Evolutionary conservation across 1,284 basidiomycete species (phyloP).

Genomic region (Meira nashicola): DNA sequence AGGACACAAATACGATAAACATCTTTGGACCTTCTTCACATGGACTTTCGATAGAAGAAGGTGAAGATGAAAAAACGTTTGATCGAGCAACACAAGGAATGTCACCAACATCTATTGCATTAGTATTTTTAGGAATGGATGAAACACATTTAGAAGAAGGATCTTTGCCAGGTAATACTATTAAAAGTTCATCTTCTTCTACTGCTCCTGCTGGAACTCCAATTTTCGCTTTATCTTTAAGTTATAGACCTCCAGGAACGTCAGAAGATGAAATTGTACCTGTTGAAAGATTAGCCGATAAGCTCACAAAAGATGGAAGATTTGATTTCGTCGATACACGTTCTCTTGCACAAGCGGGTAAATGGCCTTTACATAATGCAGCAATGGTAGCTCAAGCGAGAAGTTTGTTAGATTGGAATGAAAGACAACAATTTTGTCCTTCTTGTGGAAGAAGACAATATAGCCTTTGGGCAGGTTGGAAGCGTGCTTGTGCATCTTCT

Average conservation of each 20-base stretch:
- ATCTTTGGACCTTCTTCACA: constrained; percentile 42
- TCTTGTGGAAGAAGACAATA: constrained; percentile 77
- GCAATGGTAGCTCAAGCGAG: constrained; percentile 43
- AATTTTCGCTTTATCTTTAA: constrained; percentile 48
- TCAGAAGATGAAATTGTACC: not conserved
- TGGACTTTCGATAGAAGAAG: constrained; percentile 14
- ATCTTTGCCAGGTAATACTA: constrained; percentile 27
- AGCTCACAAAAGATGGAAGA: constrained; percentile 19
- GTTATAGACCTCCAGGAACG: constrained; percentile 22
- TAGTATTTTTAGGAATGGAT: constrained; percentile 47
- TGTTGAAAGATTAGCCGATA: constrained; percentile 8
- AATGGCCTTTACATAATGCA: constrained; percentile 31
- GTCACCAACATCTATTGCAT: constrained; percentile 25
- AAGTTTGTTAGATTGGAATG: constrained; percentile 48
- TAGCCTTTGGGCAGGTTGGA: constrained; percentile 93
- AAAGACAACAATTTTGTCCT: constrained; percentile 69
- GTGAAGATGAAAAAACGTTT: constrained; percentile 22
- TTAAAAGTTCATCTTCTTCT: constrained; percentile 13
- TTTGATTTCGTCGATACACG: constrained; percentile 47
- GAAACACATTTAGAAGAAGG: constrained; percentile 17
- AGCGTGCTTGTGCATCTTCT: constrained; percentile 65
- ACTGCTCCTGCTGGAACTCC: constrained; percentile 32
- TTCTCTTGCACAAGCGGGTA: constrained; percentile 24
- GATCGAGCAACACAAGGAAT: constrained; percentile 29
- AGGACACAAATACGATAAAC: not conserved